Base-by-base conservation (phyloP, 495 filamentous ascomycete species). In the Aspergillus kassunensis region DNA sequence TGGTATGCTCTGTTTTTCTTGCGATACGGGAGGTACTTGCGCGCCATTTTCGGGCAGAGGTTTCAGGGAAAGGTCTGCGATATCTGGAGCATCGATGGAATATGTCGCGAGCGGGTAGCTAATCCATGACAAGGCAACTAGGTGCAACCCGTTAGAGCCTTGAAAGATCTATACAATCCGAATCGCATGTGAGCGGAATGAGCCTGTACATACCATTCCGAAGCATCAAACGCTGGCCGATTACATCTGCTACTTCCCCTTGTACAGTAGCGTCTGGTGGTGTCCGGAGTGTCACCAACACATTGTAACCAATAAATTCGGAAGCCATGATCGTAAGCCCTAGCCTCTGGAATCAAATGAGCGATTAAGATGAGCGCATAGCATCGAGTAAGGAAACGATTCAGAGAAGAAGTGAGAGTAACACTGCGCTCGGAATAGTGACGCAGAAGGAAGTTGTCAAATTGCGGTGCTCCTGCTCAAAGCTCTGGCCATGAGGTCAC, bases 301-400 rank as follows among this genome's bases (percentile, higher is more conserved):
- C 88, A 51, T 84, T 82, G 61, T 89, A 79, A 27, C 90, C 90
- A 54, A 91, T 84, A 66, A 93, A 92, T 57, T 85, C 77, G 53
- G 76, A 69, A 12, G 82, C 78, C 83, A 88, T 88, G 53, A 31
- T 71, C 12, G 8, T 18, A 18, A 33, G 24, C 37, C 29, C 25
- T 39, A 21, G 52, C 42, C 33, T 15, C 23, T 42, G 16, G 10
- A 37, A 53, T 18, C 51, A 58, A 49, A 15, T 48, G 44, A 47
- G 35, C 24, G 12, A 30, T 21, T 30, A 41, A 25, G 7, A 39
- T 42, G 30, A 31, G 36, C 31, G 27, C 40, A 56, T 42, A 47
- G 31, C 36, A 37, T 33, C 30, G 30, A n/a, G 23, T 27, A 19
- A n/a, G 19, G 1, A 39, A 16, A 6, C 24, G 37, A 20, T 30